These are phyloP conservation scores for Gentiana macrophylla DNA, from an alignment of 257 asterid genomes.

Conservation along the genomic window DNA sequence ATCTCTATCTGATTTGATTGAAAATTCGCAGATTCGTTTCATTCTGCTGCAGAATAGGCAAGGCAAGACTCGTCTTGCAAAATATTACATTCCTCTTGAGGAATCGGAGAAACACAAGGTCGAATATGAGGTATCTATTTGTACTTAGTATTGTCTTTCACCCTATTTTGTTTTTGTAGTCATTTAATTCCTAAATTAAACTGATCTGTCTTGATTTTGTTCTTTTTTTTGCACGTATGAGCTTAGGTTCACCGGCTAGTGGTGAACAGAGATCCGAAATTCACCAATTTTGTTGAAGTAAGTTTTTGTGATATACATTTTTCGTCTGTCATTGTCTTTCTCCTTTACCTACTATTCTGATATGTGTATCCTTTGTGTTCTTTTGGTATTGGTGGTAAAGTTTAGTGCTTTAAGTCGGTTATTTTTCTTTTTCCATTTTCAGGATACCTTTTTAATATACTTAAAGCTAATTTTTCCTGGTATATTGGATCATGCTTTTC, in stretches of 20 bases:
- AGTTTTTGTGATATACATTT: background rate
- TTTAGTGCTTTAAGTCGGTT: background rate
- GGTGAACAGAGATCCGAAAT: slow-evolving; percentile 83
- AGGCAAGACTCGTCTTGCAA: slow-evolving; percentile 92
- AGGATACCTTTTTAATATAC: background rate
- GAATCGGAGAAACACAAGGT: slow-evolving; percentile 99
- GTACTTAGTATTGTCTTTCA: background rate
- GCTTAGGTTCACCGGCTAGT: slow-evolving; percentile 83
- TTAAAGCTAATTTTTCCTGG: background rate
- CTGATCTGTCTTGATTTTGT: background rate
- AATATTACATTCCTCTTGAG: slow-evolving; percentile 93
- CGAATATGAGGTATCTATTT: slow-evolving; percentile 70
- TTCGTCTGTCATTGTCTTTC: background rate
- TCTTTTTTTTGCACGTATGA: background rate
- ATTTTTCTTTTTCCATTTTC: background rate
- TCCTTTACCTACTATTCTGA: no score
- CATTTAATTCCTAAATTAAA: slow-evolving; percentile 2
- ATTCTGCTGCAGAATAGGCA: slow-evolving; percentile 90
- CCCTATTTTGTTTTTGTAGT: background rate
- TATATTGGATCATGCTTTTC: background rate
- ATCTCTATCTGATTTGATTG: background rate
- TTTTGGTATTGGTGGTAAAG: background rate
- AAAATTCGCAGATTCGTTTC: slow-evolving; percentile 79
- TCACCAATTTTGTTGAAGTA: slow-evolving; percentile 91
- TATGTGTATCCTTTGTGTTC: no score